A percentile compares a stretch with the other conserved stretches of the same genome.
phyloP scores from a whole-genome alignment of 2,329 filamentous ascomycete species.

The Chalaropsis ovoidea region DNA sequence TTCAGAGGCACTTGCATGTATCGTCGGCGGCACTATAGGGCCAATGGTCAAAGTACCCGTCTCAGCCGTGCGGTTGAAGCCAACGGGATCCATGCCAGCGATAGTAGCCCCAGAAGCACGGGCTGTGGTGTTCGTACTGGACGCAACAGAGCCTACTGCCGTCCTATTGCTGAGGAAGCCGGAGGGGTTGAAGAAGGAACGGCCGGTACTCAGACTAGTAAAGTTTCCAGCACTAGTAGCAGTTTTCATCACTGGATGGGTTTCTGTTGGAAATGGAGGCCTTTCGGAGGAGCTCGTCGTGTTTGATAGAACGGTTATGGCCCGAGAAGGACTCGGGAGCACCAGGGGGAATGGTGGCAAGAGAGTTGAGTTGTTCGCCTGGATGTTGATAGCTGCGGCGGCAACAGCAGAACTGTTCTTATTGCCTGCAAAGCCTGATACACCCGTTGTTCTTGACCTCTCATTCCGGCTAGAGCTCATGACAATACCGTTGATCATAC shows the following conservation, averaged over 20 bases:
- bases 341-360: neutral
- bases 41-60: conserved; percentile 12
- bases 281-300: neutral
- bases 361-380: conserved; percentile 7
- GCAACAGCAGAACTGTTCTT: neutral
- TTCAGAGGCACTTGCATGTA: neutral
- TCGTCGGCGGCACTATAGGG: neutral
- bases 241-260: neutral
- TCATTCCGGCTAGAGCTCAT: neutral
- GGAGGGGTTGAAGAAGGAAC: neutral
- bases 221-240: neutral
- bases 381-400: conserved; percentile 7
- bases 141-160: neutral
- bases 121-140: neutral
- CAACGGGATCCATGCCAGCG: conserved; percentile 14
- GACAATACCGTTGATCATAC: conserved; percentile 14
- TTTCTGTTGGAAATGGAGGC: neutral
- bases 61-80: conserved; percentile 18
- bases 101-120: neutral
- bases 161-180: conserved; percentile 10
- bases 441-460: neutral
- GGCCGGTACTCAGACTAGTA: neutral
- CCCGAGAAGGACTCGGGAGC: neutral
- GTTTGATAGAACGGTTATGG: neutral
- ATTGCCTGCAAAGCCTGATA: neutral